Conservation (phyloP, 1,284 basidiomycete genomes). For the Fistulina hepatica region DNA sequence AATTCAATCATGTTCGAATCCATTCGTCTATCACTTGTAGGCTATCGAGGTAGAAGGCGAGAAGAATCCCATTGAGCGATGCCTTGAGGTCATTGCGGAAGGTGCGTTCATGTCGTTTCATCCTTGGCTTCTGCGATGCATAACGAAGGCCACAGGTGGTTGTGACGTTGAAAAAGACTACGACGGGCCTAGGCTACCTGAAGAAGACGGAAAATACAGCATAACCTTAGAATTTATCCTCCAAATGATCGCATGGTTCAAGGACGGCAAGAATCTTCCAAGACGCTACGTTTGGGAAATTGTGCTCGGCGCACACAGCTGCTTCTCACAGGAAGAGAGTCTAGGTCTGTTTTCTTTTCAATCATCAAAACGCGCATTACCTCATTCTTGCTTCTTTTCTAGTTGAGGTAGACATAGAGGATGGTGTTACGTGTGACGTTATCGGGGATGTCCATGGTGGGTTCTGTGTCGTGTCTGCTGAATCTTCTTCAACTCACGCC, state of each 20-base stretch:
- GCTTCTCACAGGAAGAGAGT: slow-evolving; percentile 71
- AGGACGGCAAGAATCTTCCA: slow-evolving; percentile 79
- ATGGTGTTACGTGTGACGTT: slow-evolving; percentile 80
- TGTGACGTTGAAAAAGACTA: slow-evolving; percentile 67
- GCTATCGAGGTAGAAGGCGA: slow-evolving; percentile 88
- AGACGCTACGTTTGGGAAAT: slow-evolving; percentile 94
- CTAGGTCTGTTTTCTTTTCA: too few relatives aligned
- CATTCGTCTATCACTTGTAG: slow-evolving; percentile 25
- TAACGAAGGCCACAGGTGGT: slow-evolving; percentile 34
- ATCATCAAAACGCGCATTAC: too few relatives aligned
- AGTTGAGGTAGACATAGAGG: slow-evolving; percentile 68
- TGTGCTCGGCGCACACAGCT: slow-evolving; percentile 74
- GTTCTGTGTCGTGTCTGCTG: slow-evolving; percentile 15
- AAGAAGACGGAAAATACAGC: slow-evolving; percentile 52
- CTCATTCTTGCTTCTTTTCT: too few relatives aligned
- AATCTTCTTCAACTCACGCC: slow-evolving; percentile 3
- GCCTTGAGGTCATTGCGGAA: slow-evolving; percentile 69
- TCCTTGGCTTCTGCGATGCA: slow-evolving; percentile 4
- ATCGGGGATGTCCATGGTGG: slow-evolving; percentile 86
- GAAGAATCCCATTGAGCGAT: slow-evolving; percentile 62
- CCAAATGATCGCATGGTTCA: slow-evolving; percentile 87
- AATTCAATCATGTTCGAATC: background rate
- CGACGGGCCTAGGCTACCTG: slow-evolving; percentile 51
- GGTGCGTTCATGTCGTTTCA: slow-evolving; percentile 36
- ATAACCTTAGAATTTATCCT: slow-evolving; percentile 76